phyloP scores from a whole-genome alignment of 305 asterid genomes.

The Fraxinus nigra region DNA sequence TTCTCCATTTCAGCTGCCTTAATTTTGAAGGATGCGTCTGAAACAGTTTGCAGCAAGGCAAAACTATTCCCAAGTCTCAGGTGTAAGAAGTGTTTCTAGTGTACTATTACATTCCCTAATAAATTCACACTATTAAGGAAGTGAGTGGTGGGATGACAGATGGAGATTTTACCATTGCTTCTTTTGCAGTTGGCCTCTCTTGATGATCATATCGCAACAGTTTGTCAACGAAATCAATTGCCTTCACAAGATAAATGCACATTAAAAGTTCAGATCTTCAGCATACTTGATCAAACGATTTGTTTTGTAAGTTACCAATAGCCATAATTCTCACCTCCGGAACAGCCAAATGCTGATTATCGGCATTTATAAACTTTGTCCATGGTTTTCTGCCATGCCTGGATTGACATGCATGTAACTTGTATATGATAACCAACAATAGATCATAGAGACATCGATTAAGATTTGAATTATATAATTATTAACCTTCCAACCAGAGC shows the following conservation, averaged over 20 bases:
- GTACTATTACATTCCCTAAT: not conserved
- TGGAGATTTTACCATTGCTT: conserved; percentile 71
- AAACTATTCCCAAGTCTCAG: not conserved
- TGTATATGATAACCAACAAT: not conserved
- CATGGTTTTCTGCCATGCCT: conserved; percentile 85
- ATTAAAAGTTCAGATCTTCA: not conserved
- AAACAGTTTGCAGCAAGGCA: not conserved
- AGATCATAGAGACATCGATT: not conserved
- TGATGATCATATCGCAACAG: conserved; percentile 88
- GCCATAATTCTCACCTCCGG: conserved; percentile 59
- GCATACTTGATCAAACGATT: not conserved
- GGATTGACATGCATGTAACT: not conserved
- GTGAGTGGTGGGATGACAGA: not conserved
- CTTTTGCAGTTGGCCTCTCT: conserved; percentile 94
- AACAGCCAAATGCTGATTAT: conserved; percentile 82
- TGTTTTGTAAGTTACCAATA: not conserved
- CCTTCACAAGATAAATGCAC: conserved; percentile 40
- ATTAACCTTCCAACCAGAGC: conserved; percentile 75
- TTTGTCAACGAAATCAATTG: conserved; percentile 92
- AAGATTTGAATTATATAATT: no score
- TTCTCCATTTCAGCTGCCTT: not conserved
- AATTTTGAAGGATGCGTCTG: not conserved
- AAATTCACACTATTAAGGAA: not conserved
- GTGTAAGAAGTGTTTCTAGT: not conserved
- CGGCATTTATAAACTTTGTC: conserved; percentile 71